Conservation (phyloP, 2,329 filamentous ascomycete genomes). For the Aureobasidium pullulans region DNA sequence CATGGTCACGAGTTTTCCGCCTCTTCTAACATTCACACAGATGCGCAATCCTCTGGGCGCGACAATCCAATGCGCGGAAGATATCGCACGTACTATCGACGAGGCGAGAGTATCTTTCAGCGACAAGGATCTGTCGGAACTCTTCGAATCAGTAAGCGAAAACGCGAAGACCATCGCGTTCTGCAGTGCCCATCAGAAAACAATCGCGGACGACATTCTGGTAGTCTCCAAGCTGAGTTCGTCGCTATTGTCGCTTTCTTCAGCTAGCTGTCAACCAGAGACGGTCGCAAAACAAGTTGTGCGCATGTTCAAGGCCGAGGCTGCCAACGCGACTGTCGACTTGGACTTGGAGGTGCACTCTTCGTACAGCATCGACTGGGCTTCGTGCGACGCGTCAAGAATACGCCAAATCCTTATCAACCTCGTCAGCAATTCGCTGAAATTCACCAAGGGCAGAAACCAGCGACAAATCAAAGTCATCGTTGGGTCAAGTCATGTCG, state of each 20-base stretch:
- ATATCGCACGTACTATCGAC: not conserved
- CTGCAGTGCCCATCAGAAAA: slow-evolving; percentile 4
- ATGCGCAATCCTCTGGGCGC: slow-evolving; percentile 2
- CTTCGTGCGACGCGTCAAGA: slow-evolving; percentile 24
- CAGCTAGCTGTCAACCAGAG: slow-evolving; percentile 30
- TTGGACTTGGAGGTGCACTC: slow-evolving; percentile 24
- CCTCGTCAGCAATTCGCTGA: slow-evolving; percentile 22
- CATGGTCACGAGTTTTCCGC: no score
- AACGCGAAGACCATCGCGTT: slow-evolving; percentile 2
- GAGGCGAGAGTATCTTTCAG: not conserved
- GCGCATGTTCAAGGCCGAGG: slow-evolving; percentile 32
- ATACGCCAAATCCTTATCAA: slow-evolving; percentile 28
- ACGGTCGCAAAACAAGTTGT: slow-evolving; percentile 29
- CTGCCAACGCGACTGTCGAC: slow-evolving; percentile 26
- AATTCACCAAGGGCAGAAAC: slow-evolving; percentile 18
- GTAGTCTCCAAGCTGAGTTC: slow-evolving; percentile 33
- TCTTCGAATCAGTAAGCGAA: not conserved
- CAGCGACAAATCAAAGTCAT: slow-evolving; percentile 11
- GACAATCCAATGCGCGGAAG: slow-evolving; percentile 3
- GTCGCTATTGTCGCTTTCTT: slow-evolving; percentile 30
- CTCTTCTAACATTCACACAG: not conserved
- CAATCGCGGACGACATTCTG: slow-evolving; percentile 34
- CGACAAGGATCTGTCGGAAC: not conserved
- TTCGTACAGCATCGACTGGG: slow-evolving; percentile 22
- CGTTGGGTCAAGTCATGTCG: slow-evolving; percentile 13